Base-by-base conservation (phyloP, 495 filamentous ascomycete species). In the Hyaloscypha finlandica region DNA sequence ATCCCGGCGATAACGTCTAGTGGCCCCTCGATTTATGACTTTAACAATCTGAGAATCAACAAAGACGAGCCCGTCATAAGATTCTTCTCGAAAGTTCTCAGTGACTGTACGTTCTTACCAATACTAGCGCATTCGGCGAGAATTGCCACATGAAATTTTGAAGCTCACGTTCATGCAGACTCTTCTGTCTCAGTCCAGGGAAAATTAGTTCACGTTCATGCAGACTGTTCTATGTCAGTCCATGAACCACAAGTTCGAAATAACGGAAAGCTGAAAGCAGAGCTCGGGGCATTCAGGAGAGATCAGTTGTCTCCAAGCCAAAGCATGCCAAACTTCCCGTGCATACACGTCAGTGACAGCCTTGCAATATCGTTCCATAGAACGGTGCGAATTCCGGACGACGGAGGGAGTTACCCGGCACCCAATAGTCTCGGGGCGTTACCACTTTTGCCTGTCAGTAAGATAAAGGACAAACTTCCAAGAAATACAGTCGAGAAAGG, bases 221-320 rank as follows among this genome's bases (percentile, higher is more conserved):
- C 42, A 45, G 42, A 45, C 42, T 45, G 42, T 45, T 45, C 42
- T 45, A 45, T 45, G 42, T 45, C 42, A 45, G 14, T 45, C 42
- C 42, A 45, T 45, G 42, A 45, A 45, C 42, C 42, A 45, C 42
- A 45, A 45, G 42, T 45, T 45, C 42, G 42, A 45, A 45, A 45
- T 45, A 45, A 45, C 42, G 42, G 42, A 45, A 45, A 45, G 14
- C 42, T 45, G 42, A 45, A 45, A 45, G 42, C 42, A 45, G 42
- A 45, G 42, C 42, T 45, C 42, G 42, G 42, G 42, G 42, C 42
- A 45, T 45, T 45, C 42, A 45, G 42, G 42, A 45, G 42, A 45
- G 42, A 45, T 45, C 42, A 45, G 42, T 45, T 45, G 42, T 45
- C 42, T 45, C 42, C 42, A 45, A 45, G 42, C 42, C 42, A 45